A percentile compares a stretch with the other conserved stretches of the same genome.
Evolutionary conservation across 2,329 filamentous ascomycete genomes (phyloP).

Genomic region (Pestalotiopsis fici): DNA sequence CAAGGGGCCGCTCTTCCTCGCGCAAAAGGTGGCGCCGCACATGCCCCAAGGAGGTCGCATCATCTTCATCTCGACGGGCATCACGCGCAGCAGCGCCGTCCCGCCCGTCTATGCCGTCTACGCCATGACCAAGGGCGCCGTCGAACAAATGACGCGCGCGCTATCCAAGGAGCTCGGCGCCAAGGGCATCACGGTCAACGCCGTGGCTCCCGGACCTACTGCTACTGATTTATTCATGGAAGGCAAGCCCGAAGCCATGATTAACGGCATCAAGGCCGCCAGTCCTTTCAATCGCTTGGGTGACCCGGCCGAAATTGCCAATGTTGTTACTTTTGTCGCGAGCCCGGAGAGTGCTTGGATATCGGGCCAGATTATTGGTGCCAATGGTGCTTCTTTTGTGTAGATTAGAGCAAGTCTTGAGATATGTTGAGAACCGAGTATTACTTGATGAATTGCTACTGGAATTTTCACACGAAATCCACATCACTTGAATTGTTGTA

Average conservation of each 20-base stretch:
- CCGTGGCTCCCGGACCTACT: slow-evolving; percentile 53
- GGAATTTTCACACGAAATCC: too few relatives aligned
- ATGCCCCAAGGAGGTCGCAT: slow-evolving; percentile 50
- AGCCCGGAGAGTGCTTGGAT: slow-evolving; percentile 39
- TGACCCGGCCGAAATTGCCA: slow-evolving; percentile 50
- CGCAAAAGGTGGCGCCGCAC: slow-evolving; percentile 50
- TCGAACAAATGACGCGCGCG: slow-evolving; percentile 59
- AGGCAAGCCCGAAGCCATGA: slow-evolving; percentile 46
- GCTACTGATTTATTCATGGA: slow-evolving; percentile 56
- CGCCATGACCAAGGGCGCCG: slow-evolving; percentile 56
- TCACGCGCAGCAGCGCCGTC: slow-evolving; percentile 30
- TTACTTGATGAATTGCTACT: background rate
- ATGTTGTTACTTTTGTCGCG: slow-evolving; percentile 43
- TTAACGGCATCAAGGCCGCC: slow-evolving; percentile 39
- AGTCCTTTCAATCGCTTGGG: slow-evolving; percentile 48
- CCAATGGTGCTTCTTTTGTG: slow-evolving; percentile 38
- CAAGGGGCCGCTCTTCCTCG: slow-evolving; percentile 58
- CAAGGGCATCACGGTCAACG: slow-evolving; percentile 52
- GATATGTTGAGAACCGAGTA: too few relatives aligned
- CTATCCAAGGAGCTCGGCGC: slow-evolving; percentile 56
- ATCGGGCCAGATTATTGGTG: slow-evolving; percentile 45
- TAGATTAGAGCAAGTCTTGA: background rate
- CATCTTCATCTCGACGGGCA: slow-evolving; percentile 51
- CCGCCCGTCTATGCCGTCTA: slow-evolving; percentile 52
- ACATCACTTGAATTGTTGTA: too few relatives aligned